Percentiles rank a stretch among this genome's conserved stretches.
Conservation (phyloP, 345 rosid species). For the Aquilaria malaccensis region DNA sequence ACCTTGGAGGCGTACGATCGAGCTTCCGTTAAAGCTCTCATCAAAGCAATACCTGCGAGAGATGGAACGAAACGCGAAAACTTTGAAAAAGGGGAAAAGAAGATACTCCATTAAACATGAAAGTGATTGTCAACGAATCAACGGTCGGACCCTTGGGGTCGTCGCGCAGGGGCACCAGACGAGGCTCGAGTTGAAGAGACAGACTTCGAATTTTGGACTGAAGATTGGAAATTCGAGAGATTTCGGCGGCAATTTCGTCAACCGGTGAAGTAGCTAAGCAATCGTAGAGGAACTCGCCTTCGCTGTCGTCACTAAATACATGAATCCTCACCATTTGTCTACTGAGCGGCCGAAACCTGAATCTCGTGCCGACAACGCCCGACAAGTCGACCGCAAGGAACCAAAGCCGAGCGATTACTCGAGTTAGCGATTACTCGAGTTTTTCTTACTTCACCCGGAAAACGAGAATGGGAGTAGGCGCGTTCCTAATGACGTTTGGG, state of each 20-base stretch:
- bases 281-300: constrained; percentile 2
- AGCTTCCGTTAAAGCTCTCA: constrained; percentile 5
- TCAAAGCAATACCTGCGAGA: neutral
- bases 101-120: too few relatives aligned
- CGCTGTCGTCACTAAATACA: neutral
- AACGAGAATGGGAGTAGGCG: too few relatives aligned
- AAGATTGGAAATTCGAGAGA: neutral
- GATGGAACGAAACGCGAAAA: neutral
- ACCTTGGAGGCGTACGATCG: constrained; percentile 3
- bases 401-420: too few relatives aligned
- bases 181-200: constrained; percentile 6
- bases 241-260: neutral
- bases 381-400: too few relatives aligned
- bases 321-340: constrained; percentile 4
- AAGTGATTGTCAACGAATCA: too few relatives aligned
- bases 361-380: too few relatives aligned
- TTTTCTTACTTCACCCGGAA: too few relatives aligned
- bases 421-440: too few relatives aligned
- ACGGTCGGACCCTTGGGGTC: neutral
- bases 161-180: neutral
- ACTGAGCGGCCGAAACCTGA: neutral
- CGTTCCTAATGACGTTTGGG: too few relatives aligned
- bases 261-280: constrained; percentile 1
- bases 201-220: neutral
- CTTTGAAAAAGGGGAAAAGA: too few relatives aligned